Evolutionary conservation across 1,284 basidiomycete genomes (phyloP).

Genomic region (Ceratobasidium sp.): DNA sequence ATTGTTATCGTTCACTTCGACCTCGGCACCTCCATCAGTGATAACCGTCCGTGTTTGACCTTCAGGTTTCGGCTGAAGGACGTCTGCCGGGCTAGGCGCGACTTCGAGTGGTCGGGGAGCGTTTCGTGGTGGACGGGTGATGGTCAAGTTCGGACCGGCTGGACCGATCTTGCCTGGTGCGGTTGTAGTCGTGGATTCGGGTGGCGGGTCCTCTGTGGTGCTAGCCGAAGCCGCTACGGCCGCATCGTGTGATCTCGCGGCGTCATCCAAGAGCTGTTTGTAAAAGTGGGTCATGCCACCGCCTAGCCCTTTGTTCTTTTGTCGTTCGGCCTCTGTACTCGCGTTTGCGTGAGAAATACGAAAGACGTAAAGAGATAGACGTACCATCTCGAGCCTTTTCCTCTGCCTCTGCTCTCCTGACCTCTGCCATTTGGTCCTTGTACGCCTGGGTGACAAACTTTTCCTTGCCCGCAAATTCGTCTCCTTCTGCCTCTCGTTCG

Average conservation of each 20-base stretch:
- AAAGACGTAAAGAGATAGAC: slow-evolving; percentile 46
- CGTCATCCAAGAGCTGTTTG: slow-evolving; percentile 79
- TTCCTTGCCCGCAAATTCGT: slow-evolving; percentile 94
- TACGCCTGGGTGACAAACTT: slow-evolving; percentile 97
- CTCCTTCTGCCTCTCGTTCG: slow-evolving; percentile 92
- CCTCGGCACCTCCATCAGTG: slow-evolving; percentile 77
- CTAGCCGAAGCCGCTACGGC: slow-evolving; percentile 73
- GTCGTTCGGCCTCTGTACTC: slow-evolving; percentile 66
- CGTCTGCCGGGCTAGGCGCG: slow-evolving; percentile 40
- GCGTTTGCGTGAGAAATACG: slow-evolving; percentile 19
- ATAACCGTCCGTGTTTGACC: slow-evolving; percentile 72
- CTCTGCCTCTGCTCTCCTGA: slow-evolving; percentile 88
- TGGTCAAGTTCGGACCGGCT: slow-evolving; percentile 55
- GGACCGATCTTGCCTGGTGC: slow-evolving; percentile 55
- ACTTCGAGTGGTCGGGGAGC: slow-evolving; percentile 58
- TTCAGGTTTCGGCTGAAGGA: slow-evolving; percentile 58
- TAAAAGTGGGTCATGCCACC: slow-evolving; percentile 90
- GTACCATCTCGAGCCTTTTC: slow-evolving; percentile 85
- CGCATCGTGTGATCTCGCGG: slow-evolving; percentile 81
- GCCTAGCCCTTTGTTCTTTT: slow-evolving; percentile 61
- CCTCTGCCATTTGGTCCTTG: slow-evolving; percentile 94
- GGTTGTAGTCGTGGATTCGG: slow-evolving; percentile 58
- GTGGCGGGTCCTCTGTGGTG: slow-evolving; percentile 71
- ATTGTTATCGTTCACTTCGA: slow-evolving; percentile 97
- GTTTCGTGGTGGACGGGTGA: slow-evolving; percentile 63